Evolutionary conservation across 2,329 filamentous ascomycete species (phyloP), one percentile per base, ranked within the genome.

Genomic region (Diaporthe sp.): DNA sequence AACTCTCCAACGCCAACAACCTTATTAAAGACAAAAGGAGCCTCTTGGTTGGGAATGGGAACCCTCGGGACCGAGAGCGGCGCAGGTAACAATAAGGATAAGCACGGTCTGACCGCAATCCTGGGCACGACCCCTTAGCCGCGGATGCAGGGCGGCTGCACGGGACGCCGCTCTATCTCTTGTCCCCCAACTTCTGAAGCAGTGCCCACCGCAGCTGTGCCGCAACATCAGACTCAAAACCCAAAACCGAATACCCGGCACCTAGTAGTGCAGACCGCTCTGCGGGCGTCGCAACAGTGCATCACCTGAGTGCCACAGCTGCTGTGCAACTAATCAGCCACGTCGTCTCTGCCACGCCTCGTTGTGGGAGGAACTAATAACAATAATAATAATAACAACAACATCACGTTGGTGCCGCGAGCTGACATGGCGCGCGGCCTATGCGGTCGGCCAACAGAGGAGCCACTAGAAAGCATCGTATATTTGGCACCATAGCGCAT

Each of bases 221-320:
- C 62, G 62, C 62, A 53, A 51, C 65, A 68, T 68, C 65, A 68
- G 46, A 68, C 65, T 70, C 65, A 22, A 70, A 55, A 55, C 65
- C 46, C 22, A 37, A 28, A 70, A 70, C 65, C 65, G 12, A 51
- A 53, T 28, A 39, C 65, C 65, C 65, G 65, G 65, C 49, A 49
- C 65, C 65, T 49, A 70, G 65, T 70, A 70, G 37, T 70, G 31
- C 65, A 70, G 49, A 70, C 65, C 65, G 65, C 65, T 34, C 8
- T n/a, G n/a, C 25, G 22, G 57, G 12, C 28, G 42, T 68, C 62
- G 46, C 62, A 49, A 34, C 61, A 31, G 19, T 42, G 49, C 65
- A 55, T 55, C 65, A 70, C n/a, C 22, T 39, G 28, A 25, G 44
- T 25, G 62, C 44, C 31, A 68, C 46, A 25, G 46, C 31, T 53